Evolutionary conservation across 1,139 yeast species (phyloP).

Genomic region (Magnusiomyces starmeri): DNA sequence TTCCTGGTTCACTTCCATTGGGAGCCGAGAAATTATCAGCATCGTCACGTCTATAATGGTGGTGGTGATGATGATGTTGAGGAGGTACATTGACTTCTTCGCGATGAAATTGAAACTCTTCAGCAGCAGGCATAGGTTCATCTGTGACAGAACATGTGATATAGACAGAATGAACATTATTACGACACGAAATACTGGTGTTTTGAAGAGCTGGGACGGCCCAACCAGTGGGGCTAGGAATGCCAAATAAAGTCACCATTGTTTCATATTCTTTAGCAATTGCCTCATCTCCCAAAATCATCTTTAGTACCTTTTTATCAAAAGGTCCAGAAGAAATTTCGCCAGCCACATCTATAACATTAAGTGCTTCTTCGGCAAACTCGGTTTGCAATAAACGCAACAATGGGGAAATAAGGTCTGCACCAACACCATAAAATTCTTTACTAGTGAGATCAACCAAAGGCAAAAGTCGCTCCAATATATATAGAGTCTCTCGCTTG

Average conservation of each 20-base stretch:
- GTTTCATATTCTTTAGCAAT: conserved; percentile 75
- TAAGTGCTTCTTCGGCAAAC: conserved; percentile 79
- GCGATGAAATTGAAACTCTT: conserved; percentile 39
- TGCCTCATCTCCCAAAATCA: conserved; percentile 80
- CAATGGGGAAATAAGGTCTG: conserved; percentile 87
- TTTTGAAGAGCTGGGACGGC: conserved; percentile 91
- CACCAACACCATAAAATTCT: conserved; percentile 86
- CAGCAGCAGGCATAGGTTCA: conserved; percentile 22
- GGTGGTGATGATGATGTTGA: conserved; percentile 14
- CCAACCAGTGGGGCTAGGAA: conserved; percentile 98
- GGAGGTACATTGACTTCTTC: conserved; percentile 45
- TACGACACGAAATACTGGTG: conserved; percentile 79
- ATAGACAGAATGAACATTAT: conserved; percentile 92
- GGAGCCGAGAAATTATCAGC: conserved; percentile 23
- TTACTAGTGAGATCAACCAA: conserved; percentile 67
- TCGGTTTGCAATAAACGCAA: conserved; percentile 77
- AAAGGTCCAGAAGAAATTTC: conserved; percentile 83
- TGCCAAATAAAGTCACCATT: conserved; percentile 86
- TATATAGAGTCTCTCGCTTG: conserved; percentile 66
- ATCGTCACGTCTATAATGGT: conserved; percentile 18
- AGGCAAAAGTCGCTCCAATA: conserved; percentile 69
- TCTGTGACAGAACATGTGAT: conserved; percentile 57
- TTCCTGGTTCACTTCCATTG: conserved; percentile 42
- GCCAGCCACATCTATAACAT: conserved; percentile 79
- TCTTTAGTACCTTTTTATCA: conserved; percentile 84